Conservation (phyloP, 257 asterid species). For the Cinchona pubescens region DNA sequence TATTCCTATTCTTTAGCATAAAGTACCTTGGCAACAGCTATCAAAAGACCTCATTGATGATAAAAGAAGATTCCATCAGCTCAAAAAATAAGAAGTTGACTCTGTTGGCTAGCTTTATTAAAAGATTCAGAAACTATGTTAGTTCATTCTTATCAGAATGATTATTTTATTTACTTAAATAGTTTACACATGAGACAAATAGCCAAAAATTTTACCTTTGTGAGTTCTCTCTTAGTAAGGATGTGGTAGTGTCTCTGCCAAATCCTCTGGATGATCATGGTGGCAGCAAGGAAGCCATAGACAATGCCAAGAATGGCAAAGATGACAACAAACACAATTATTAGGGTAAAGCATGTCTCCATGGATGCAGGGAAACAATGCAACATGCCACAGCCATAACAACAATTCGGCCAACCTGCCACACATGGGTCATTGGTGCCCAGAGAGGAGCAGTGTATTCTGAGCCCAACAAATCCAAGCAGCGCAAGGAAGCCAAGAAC, state of each 20-base stretch:
- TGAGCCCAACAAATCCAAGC: constrained; percentile 46
- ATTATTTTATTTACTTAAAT: too few relatives aligned
- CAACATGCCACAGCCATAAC: constrained; percentile 49
- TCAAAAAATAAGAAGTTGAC: too few relatives aligned
- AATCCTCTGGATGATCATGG: constrained; percentile 58
- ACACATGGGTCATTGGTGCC: constrained; percentile 39
- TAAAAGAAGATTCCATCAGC: too few relatives aligned
- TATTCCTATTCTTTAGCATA: too few relatives aligned
- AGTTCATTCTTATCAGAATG: too few relatives aligned
- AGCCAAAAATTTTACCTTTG: too few relatives aligned
- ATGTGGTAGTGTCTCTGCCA: constrained; percentile 63
- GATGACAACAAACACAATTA: constrained; percentile 43
- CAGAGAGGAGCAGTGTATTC: constrained; percentile 44
- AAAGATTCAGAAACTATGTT: too few relatives aligned
- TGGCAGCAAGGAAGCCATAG: constrained; percentile 55
- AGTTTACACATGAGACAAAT: too few relatives aligned
- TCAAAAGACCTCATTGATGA: too few relatives aligned
- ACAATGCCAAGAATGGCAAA: constrained; percentile 59
- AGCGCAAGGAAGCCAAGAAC: constrained; percentile 51
- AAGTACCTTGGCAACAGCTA: too few relatives aligned
- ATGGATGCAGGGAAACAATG: constrained; percentile 59
- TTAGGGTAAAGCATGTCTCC: constrained; percentile 55
- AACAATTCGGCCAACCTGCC: constrained; percentile 42
- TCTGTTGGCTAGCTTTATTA: too few relatives aligned
- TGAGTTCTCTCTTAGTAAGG: constrained; percentile 56